Percentiles rank a stretch among this genome's conserved stretches.
These are phyloP conservation scores for Fusarium burgessii DNA, from an alignment of 2,329 filamentous ascomycete genomes.

Conservation along the genomic window DNA sequence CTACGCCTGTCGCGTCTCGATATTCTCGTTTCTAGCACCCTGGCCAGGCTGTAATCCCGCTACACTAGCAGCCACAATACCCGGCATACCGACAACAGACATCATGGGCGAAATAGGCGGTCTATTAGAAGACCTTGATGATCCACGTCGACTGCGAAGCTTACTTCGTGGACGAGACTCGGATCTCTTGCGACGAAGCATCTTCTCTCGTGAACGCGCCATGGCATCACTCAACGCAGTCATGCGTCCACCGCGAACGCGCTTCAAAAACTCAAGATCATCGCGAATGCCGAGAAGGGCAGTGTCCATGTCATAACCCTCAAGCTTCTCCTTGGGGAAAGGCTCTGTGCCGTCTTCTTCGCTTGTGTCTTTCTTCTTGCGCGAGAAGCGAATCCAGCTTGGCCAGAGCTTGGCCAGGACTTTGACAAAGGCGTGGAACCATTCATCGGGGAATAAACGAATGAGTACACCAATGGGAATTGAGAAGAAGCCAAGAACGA, in stretches of 20 bases:
- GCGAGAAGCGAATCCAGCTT: conserved; percentile 26
- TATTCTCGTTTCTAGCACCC: conserved; percentile 14
- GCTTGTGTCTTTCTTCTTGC: conserved; percentile 29
- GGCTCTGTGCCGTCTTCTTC: conserved; percentile 29
- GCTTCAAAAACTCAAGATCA: conserved; percentile 36
- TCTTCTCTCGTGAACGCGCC: conserved; percentile 31
- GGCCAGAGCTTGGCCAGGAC: conserved; percentile 28
- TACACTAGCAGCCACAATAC: conserved; percentile 38
- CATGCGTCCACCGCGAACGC: conserved; percentile 36
- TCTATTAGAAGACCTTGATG: conserved; percentile 37
- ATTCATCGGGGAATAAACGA: conserved; percentile 77
- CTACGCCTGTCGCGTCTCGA: conserved; percentile 14
- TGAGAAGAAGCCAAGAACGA: conserved; percentile 80
- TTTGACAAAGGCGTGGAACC: conserved; percentile 43
- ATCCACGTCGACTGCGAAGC: conserved; percentile 30
- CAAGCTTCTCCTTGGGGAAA: conserved; percentile 18
- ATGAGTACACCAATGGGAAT: conserved; percentile 80
- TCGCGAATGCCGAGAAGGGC: conserved; percentile 35
- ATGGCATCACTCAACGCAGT: conserved; percentile 34
- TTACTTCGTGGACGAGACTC: conserved; percentile 36
- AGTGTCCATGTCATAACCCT: conserved; percentile 35
- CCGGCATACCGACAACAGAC: conserved; percentile 38
- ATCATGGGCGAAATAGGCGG: conserved; percentile 40
- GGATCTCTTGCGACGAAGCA: conserved; percentile 38
- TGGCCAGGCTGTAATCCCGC: conserved; percentile 29